Evolutionary conservation across 192 early-diverging fungal genomes (phyloP).

Genomic region (Helicostylum pulchrum): DNA sequence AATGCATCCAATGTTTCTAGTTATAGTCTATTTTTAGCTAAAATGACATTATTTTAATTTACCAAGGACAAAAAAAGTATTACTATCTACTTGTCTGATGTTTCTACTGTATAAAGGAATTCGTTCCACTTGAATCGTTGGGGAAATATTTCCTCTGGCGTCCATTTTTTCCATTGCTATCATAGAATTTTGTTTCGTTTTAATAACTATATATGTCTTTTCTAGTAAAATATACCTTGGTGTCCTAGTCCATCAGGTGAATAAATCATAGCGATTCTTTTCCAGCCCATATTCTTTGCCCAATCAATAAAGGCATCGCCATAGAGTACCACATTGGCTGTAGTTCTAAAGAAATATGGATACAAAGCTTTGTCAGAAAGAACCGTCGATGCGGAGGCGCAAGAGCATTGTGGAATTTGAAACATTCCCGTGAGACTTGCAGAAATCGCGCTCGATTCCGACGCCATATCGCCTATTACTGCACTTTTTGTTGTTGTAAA

Average conservation of each 20-base stretch:
- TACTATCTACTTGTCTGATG: too few species aligned
- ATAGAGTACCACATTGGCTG: slow-evolving; percentile 5
- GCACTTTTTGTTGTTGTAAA: slow-evolving; percentile 21
- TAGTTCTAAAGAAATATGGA: slow-evolving; percentile 34
- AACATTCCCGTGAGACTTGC: slow-evolving; percentile 18
- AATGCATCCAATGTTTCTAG: too few species aligned
- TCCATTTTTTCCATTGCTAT: too few species aligned
- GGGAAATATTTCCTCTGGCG: too few species aligned
- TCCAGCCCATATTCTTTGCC: slow-evolving; percentile 25
- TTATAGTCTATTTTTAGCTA: too few species aligned
- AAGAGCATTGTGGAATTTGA: slow-evolving; percentile 32
- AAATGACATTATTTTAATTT: too few species aligned
- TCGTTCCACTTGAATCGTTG: too few species aligned
- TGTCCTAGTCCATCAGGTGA: slow-evolving; percentile 23
- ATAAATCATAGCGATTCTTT: slow-evolving; percentile 25
- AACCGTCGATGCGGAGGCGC: neutral
- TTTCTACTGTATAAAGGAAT: too few species aligned
- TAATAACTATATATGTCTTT: neutral
- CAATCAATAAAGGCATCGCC: slow-evolving; percentile 16
- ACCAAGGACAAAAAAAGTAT: too few species aligned
- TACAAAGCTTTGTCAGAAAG: slow-evolving; percentile 24
- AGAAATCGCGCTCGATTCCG: slow-evolving; percentile 15
- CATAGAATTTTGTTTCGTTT: neutral
- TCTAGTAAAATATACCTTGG: slow-evolving; percentile 12
- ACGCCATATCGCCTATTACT: slow-evolving; percentile 31